These are phyloP conservation scores for Claviceps sp. DNA, from an alignment of 2,329 filamentous ascomycete species.

Conservation along the genomic window DNA sequence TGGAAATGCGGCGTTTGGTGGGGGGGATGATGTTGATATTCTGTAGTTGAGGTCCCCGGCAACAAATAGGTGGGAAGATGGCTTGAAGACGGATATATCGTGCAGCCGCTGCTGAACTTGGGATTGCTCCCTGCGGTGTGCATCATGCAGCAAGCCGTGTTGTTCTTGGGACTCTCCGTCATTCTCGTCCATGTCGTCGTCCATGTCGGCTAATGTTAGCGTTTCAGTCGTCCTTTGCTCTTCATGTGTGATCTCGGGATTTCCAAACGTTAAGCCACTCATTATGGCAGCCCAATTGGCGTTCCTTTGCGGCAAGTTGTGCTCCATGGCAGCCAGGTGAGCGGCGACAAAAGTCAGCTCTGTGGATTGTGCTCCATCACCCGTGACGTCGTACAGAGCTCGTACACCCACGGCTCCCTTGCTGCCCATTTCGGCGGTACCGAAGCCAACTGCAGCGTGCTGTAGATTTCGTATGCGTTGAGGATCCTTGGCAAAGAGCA, in stretches of 20 bases:
- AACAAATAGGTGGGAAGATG: conserved; percentile 67
- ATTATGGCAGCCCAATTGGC: conserved; percentile 81
- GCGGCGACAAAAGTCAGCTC: conserved; percentile 77
- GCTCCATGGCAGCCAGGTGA: conserved; percentile 82
- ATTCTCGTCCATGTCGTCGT: conserved; percentile 11
- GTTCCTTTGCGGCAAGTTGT: conserved; percentile 61
- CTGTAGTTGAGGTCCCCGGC: conserved; percentile 94
- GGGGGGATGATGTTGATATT: conserved; percentile 54
- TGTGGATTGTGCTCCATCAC: conserved; percentile 25
- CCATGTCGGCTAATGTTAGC: conserved; percentile 1
- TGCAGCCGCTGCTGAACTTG: conserved; percentile 33
- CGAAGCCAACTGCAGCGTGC: conserved; percentile 73
- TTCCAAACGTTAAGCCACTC: conserved; percentile 62
- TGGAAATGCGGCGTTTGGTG: conserved; percentile 47
- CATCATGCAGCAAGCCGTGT: conserved; percentile 20
- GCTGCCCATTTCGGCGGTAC: conserved; percentile 80
- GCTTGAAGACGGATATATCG: conserved; percentile 56
- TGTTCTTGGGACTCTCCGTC: conserved; percentile 11
- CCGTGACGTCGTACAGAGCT: conserved; percentile 38
- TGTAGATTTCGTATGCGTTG: conserved; percentile 51
- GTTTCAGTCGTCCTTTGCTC: conserved; percentile 7
- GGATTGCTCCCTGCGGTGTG: conserved; percentile 20
- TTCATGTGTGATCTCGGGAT: conserved; percentile 29
- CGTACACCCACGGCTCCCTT: conserved; percentile 83
- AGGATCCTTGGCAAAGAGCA: conserved; percentile 64